Evolutionary conservation across 75 land plant species (phyloP), one percentile per base, ranked within the genome.

Genomic region (Pinus tabuliformis): DNA sequence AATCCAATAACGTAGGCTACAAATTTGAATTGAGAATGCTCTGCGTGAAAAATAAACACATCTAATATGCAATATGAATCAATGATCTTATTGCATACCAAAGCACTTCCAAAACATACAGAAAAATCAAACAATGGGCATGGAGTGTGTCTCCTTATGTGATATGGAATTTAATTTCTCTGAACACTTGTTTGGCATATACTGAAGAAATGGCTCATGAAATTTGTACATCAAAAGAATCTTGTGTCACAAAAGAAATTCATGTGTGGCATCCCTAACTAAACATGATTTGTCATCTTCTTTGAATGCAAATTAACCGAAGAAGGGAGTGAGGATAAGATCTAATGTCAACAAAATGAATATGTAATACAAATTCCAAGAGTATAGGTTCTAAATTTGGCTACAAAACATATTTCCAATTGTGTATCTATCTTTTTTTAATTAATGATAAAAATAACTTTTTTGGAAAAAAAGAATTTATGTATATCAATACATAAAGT

Each of bases 131-230:
- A 63, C 26, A 65, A 65, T 14, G 11, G 37, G 20, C 6, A 37
- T 37, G 28, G 9, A 33, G 42, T 5, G 36, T 14, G 18, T 45
- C 52, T 8, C 0, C 52, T 45, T 26, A 57, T 28, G 28, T 16
- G n/a, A 26, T 17, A 20, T 73, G 59, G 36, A 73, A 6, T 57
- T 73, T 56, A 16, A 73, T 73, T 73, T 54, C 57, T 52, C 26
- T 57, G 26, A 73, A 24, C 4, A 73, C 75, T 57, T 26, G 59
- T n/a, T 8, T 73, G 52, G 52, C 52, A 45, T 33, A 45, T 45
- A 45, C 52, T 45, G 52, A 45, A 45, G 1, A 8, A 45, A 7
- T 8, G 42, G 58, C 17, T 24, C 15, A 49, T 56, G 16, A 26
- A 21, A 52, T 20, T 16, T 15, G 18, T 13, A 64, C 68, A 64